Evolutionary conservation across 1,284 basidiomycete species (phyloP).

Genomic region (Cryptococcus hybrid): DNA sequence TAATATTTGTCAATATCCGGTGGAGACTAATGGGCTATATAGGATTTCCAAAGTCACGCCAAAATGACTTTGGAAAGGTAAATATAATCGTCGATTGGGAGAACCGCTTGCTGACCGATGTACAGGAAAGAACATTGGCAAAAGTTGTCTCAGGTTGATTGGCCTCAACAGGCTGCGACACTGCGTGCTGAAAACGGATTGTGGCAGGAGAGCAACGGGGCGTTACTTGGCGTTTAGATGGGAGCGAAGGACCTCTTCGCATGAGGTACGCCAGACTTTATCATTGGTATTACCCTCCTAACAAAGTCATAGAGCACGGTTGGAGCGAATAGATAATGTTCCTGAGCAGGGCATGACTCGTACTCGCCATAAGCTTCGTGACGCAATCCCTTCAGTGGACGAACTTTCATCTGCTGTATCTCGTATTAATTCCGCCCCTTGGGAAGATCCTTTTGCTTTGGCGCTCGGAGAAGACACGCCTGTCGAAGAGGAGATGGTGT

Average conservation of each 20-base stretch:
- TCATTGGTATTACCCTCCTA: neutral
- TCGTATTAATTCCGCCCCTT: slow-evolving; percentile 67
- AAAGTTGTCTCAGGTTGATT: slow-evolving; percentile 42
- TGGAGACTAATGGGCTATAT: neutral
- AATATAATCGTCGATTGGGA: slow-evolving; percentile 2
- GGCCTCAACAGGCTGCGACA: slow-evolving; percentile 41
- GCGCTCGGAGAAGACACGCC: slow-evolving; percentile 62
- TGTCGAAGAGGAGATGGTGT: slow-evolving; percentile 59
- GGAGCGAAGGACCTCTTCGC: slow-evolving; percentile 82
- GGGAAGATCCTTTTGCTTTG: slow-evolving; percentile 75
- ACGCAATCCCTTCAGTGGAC: slow-evolving; percentile 60
- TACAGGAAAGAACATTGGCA: slow-evolving; percentile 47
- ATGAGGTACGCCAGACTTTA: slow-evolving; percentile 58
- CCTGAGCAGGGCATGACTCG: slow-evolving; percentile 39
- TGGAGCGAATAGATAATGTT: slow-evolving; percentile 36
- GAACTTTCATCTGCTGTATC: slow-evolving; percentile 60
- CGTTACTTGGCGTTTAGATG: slow-evolving; percentile 72
- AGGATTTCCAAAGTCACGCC: slow-evolving; percentile 38
- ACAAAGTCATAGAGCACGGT: slow-evolving; percentile 21
- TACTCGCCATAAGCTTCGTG: slow-evolving; percentile 48
- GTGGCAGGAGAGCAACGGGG: slow-evolving; percentile 63
- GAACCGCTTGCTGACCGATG: slow-evolving; percentile 5
- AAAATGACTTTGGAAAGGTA: slow-evolving; percentile 44
- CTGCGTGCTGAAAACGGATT: slow-evolving; percentile 64
- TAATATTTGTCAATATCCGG: neutral